Evolutionary conservation across 2,329 filamentous ascomycete species (phyloP), one percentile per base, ranked within the genome.

Genomic region (Lachnellula subtilissima): DNA sequence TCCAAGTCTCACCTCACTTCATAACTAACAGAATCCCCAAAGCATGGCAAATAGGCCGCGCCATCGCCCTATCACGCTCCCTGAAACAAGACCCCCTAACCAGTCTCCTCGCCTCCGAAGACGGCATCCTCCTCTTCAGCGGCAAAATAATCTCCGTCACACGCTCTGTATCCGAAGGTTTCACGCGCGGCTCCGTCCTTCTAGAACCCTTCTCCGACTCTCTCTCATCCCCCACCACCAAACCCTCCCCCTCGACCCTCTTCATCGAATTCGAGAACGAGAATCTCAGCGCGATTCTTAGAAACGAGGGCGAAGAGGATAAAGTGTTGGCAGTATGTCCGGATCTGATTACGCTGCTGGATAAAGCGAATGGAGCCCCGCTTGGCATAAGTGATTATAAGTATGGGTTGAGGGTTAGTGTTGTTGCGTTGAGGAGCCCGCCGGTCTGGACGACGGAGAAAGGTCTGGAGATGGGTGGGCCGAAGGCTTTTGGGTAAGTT

Each of bases 41-140:
- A 66, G 66, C 67, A 36, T 78, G 75, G 76, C 67, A 71, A 37
- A 86, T 87, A 32, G 84, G 84, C 0, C 75, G 84, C 4, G 81
- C 80, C 6, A 82, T 86, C 25, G 79, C 77, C 12, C 71, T 73
- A 39, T 62, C 65, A 15, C 64, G 66, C 35, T 63, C 60, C 25
- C 52, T 62, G 8, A 69, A 68, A 53, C 49, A 55, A 28, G 63
- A 69, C 37, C 63, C 64, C 19, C 57, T 69, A 22, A 52, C 58
- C 32, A 51, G 58, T 9, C 62, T 69, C 12, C 62, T 69, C n/a
- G 28, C 48, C 35, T 55, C 61, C n/a, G 61, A 69, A 53, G 62
- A 62, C 14, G 67, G 67, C 17, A 42, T 64, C 15, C 57, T 66
- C n/a, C 54, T 69, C 42, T 68, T 67, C 50, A 65, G 57, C 1